Base-by-base conservation (phyloP, 1,284 basidiomycete species). In the Trichosporon asahii region DNA sequence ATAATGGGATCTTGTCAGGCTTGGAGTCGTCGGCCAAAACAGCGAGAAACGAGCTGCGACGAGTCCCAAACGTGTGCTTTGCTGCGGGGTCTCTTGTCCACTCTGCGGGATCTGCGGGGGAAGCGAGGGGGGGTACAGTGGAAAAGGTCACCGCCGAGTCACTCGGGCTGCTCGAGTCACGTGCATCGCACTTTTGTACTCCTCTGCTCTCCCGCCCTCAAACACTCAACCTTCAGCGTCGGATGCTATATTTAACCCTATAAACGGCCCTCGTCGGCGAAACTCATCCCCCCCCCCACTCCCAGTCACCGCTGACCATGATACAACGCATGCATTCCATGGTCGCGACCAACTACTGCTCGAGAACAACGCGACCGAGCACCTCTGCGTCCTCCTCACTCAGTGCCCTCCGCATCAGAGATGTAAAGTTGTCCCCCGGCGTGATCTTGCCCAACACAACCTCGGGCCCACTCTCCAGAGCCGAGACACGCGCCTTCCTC, bases 371-470 rank as follows among this genome's bases (percentile, higher is more conserved):
- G 23, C 27, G 12, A 5, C 53, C 53, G 53, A 57, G 53, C 53
- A 29, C 53, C 2, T 12, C 49, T 9, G 12, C 53, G 53, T 12
- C 53, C 6, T 29, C 25, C 12, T 6, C 49, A 23, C 11, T 4
- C 40, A 40, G 37, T 21, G 49, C 61, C 0, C 6, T 15, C 31
- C 64, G 57, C 71, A 75, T 68, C 6, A 73, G 63, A 4, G 18
- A 21, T 7, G 66, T 29, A 55, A 67, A 75, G 63, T 75, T 75
- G 33, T 44, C 14, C 1, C 74, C 74, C 2, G 74, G 74, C 21
- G 70, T 68, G 9, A 75, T 65, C 64, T 75, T 75, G 63, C 74
- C 74, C 29, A 75, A 37, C 8, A 75, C 70, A 8, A 40, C 65
- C 14, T 35, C 18, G 14, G 68, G 55, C 4, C 66, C 63, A 29